These are phyloP conservation scores for Cicer cuneatum DNA, from an alignment of 306 rosid species.

Conservation along the genomic window DNA sequence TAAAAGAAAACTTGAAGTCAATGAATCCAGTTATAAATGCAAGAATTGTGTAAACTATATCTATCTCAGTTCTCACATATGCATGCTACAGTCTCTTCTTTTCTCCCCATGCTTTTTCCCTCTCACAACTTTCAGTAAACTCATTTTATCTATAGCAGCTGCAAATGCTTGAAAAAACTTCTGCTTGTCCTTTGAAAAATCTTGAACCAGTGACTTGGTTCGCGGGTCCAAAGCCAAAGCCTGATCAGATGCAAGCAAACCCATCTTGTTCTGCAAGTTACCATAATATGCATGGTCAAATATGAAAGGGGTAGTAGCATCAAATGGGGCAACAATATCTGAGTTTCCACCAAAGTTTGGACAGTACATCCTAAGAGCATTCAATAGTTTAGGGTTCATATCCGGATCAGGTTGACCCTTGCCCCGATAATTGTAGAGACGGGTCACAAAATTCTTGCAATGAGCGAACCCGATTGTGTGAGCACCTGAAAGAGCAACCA, in stretches of 20 bases:
- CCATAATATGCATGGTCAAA: conserved; percentile 88
- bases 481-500: conserved; percentile 90
- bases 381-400: conserved; percentile 63
- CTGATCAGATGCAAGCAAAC: conserved; percentile 81
- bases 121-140: conserved; percentile 67
- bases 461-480: conserved; percentile 91
- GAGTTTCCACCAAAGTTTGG: conserved; percentile 72
- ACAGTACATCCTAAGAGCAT: conserved; percentile 77
- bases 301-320: conserved; percentile 78
- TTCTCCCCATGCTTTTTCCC: conserved; percentile 79
- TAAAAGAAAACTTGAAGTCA: conserved; percentile 22
- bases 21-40: conserved; percentile 42
- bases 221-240: conserved; percentile 69
- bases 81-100: conserved; percentile 66
- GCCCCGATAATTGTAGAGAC: conserved; percentile 66
- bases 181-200: conserved; percentile 68
- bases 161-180: conserved; percentile 80
- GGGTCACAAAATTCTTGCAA: conserved; percentile 65
- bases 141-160: conserved; percentile 83
- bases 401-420: conserved; percentile 69
- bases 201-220: conserved; percentile 63
- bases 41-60: conserved; percentile 8
- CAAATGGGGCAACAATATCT: conserved; percentile 81
- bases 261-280: conserved; percentile 69
- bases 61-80: conserved; percentile 29